Evolutionary conservation across 2,329 filamentous ascomycete genomes (phyloP).

Genomic region (Microascus cirrosus): DNA sequence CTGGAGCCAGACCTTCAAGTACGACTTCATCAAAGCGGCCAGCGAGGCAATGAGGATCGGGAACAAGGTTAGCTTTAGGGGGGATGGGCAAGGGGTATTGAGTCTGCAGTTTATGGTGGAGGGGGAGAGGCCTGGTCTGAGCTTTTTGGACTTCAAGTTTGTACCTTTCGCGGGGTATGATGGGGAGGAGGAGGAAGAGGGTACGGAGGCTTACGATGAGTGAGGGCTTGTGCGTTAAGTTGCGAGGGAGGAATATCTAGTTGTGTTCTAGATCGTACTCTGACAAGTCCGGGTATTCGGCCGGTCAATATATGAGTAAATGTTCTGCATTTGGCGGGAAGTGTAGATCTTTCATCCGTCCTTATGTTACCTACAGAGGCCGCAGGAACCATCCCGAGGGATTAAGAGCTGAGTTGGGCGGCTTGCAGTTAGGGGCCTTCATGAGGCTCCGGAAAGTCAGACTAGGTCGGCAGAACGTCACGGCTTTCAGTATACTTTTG

Average conservation of each 20-base stretch:
- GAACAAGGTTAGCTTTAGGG: slow-evolving; percentile 82
- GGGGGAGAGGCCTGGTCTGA: slow-evolving; percentile 56
- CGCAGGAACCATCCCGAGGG: too few species aligned
- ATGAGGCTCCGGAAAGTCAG: too few species aligned
- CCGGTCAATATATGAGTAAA: background rate
- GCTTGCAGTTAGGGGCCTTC: too few species aligned
- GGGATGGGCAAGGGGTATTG: slow-evolving; percentile 80
- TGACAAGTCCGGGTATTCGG: background rate
- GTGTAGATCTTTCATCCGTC: too few species aligned
- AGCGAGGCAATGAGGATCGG: slow-evolving; percentile 87
- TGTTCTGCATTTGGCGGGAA: background rate
- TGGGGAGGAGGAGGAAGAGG: slow-evolving; percentile 29
- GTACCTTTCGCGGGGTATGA: slow-evolving; percentile 60
- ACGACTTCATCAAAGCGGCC: slow-evolving; percentile 74
- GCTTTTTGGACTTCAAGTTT: slow-evolving; percentile 75
- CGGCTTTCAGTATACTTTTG: too few species aligned
- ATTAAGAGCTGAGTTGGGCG: too few species aligned
- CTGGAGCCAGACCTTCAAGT: slow-evolving; percentile 70
- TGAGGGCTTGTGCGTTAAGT: background rate
- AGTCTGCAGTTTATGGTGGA: slow-evolving; percentile 97
- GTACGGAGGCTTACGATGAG: background rate
- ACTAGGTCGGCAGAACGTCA: too few species aligned
- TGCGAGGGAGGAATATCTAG: background rate
- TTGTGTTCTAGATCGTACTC: background rate
- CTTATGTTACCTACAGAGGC: too few species aligned